Evolutionary conservation across 2,329 filamentous ascomycete genomes (phyloP).

Genomic region (Didymellaceae sp.): DNA sequence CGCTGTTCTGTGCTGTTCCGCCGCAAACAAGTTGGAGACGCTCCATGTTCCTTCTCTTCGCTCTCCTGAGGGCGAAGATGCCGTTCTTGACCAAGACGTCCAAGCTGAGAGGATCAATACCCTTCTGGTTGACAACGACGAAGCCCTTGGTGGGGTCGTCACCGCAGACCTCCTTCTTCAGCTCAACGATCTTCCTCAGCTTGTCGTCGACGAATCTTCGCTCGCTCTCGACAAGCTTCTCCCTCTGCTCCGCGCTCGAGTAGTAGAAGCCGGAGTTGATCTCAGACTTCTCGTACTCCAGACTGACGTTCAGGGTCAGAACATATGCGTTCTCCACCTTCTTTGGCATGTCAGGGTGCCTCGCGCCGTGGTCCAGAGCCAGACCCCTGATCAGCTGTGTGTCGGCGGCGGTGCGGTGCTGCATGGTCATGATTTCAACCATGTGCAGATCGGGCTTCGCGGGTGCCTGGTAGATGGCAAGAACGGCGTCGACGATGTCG

Average conservation of each 20-base stretch:
- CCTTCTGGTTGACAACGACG: slow-evolving; percentile 98
- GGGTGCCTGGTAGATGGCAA: slow-evolving; percentile 88
- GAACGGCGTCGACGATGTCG: slow-evolving; percentile 93
- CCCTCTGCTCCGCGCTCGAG: slow-evolving; percentile 92
- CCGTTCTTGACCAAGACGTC: slow-evolving; percentile 98
- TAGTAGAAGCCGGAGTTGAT: slow-evolving; percentile 99
- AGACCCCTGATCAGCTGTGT: slow-evolving; percentile 94
- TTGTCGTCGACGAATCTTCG: slow-evolving; percentile 95
- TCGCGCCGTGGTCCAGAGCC: slow-evolving; percentile 90
- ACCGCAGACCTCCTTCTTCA: slow-evolving; percentile 98
- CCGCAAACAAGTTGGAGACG: slow-evolving; percentile 93
- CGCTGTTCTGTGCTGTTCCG: slow-evolving; percentile 90
- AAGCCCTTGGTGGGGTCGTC: slow-evolving; percentile 93
- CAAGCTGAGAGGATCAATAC: slow-evolving; percentile 93
- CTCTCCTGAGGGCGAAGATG: slow-evolving; percentile 90
- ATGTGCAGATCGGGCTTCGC: slow-evolving; percentile 97
- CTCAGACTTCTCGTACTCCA: slow-evolving; percentile 99
- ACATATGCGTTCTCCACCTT: slow-evolving; percentile 94
- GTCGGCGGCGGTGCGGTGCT: slow-evolving; percentile 94
- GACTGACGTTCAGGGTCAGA: slow-evolving; percentile 90
- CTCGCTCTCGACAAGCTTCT: slow-evolving; percentile 98
- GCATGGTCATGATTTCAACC: slow-evolving; percentile 99
- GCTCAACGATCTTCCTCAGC: slow-evolving; percentile 93
- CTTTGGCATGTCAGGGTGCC: slow-evolving; percentile 98
- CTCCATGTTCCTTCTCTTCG: slow-evolving; percentile 99